Conservation (phyloP, 2,329 filamentous ascomycete species). For the Pseudocercospora vitis region DNA sequence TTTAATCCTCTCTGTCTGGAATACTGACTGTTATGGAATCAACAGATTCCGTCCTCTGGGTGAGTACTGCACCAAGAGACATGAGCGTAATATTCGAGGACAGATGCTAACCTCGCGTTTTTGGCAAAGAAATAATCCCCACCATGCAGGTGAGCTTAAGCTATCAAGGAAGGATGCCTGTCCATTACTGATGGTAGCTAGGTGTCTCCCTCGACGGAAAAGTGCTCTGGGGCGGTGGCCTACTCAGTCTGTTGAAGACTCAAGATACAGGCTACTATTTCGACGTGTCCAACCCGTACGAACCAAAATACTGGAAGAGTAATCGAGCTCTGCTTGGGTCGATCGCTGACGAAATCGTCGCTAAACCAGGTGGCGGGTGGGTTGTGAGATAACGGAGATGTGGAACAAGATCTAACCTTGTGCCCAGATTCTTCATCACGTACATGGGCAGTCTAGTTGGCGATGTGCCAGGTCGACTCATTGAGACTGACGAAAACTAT, state of each 20-base stretch:
- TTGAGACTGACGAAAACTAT: slow-evolving; percentile 60
- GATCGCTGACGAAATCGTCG: slow-evolving; percentile 63
- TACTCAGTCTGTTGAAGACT: slow-evolving; percentile 21
- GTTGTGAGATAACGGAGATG: no score
- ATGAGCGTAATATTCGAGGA: no score
- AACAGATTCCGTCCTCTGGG: no score
- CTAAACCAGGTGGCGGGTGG: slow-evolving; percentile 63
- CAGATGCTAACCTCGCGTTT: no score
- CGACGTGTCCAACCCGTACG: slow-evolving; percentile 59
- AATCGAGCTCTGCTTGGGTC: slow-evolving; percentile 60
- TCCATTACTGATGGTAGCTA: no score
- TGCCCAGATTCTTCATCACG: slow-evolving; percentile 62
- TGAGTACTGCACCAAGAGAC: no score
- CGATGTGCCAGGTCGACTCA: slow-evolving; percentile 59
- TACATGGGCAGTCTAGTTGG: slow-evolving; percentile 50
- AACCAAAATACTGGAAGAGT: slow-evolving; percentile 54
- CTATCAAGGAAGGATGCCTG: no score
- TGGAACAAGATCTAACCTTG: no score
- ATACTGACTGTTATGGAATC: no score
- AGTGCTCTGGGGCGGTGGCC: slow-evolving; percentile 25
- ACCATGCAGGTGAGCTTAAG: no score
- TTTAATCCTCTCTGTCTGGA: slow-evolving; percentile 63
- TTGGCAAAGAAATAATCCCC: no score
- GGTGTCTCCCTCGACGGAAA: slow-evolving; percentile 26
- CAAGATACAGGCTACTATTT: slow-evolving; percentile 64